A percentile compares a stretch with the other conserved stretches of the same genome.
Evolutionary conservation across 345 rosid genomes (phyloP).

Genomic region (Theobroma cacao): DNA sequence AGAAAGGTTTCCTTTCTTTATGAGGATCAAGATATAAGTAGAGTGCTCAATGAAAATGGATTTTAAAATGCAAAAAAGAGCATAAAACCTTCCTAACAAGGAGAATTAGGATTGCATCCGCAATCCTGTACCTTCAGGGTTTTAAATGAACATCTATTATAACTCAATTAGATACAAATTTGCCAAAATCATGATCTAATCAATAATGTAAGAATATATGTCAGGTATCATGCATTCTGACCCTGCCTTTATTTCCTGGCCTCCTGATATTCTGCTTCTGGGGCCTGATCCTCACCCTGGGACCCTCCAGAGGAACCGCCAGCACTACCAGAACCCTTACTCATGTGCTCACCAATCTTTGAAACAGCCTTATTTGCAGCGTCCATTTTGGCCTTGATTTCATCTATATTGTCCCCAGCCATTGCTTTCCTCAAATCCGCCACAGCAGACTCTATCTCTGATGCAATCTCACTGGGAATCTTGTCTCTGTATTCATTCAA

Average conservation of each 20-base stretch:
- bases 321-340: conserved; percentile 33
- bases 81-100: not conserved
- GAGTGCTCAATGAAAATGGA: not conserved
- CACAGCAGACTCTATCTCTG: conserved; percentile 38
- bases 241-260: conserved; percentile 21
- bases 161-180: not conserved
- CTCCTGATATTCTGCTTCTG: conserved; percentile 60
- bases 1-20: not conserved
- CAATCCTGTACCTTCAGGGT: not conserved
- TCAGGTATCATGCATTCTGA: not conserved
- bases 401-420: conserved; percentile 32
- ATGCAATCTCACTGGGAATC: conserved; percentile 29
- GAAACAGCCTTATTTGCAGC: conserved; percentile 58
- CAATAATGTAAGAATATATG: not conserved
- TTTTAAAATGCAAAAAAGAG: not conserved
- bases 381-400: conserved; percentile 53
- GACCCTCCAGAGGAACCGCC: conserved; percentile 28
- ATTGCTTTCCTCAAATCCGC: conserved; percentile 31
- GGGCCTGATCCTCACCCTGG: conserved; percentile 37
- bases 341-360: conserved; percentile 57
- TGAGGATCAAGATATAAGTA: not conserved
- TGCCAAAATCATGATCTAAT: not conserved
- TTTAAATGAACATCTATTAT: not conserved
- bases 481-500: conserved; percentile 37
- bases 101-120: not conserved